These are phyloP conservation scores for Apiospora saccharicola DNA, from an alignment of 2,329 filamentous ascomycete genomes.

Conservation along the genomic window DNA sequence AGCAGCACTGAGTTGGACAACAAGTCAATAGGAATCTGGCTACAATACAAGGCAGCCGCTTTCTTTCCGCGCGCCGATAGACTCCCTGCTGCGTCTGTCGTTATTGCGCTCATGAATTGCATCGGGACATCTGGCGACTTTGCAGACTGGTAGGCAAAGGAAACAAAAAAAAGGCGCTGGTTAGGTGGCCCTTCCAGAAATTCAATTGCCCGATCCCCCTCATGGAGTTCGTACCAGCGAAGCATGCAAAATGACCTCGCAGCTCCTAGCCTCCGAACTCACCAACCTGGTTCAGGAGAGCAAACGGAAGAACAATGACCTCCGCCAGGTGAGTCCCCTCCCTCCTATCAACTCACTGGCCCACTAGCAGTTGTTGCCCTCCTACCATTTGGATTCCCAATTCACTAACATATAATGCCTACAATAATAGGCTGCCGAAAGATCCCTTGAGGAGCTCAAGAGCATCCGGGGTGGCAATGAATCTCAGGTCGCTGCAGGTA, in stretches of 20 bases:
- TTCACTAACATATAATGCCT: slow-evolving; percentile 14
- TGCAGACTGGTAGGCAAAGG: slow-evolving; percentile 8
- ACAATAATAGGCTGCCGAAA: slow-evolving; percentile 78
- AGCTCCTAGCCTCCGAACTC: slow-evolving; percentile 88
- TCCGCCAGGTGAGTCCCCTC: slow-evolving; percentile 71
- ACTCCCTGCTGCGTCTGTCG: background rate
- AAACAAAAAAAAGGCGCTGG: background rate
- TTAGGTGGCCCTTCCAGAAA: background rate
- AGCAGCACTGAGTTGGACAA: background rate
- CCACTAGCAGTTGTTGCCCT: background rate
- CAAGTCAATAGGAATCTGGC: background rate
- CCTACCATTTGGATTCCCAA: background rate
- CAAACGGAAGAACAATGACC: slow-evolving; percentile 90
- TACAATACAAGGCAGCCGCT: background rate
- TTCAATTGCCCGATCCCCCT: background rate
- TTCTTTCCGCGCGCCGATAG: background rate
- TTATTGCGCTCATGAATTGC: background rate
- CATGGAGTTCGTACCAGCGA: slow-evolving; percentile 5
- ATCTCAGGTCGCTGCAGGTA: slow-evolving; percentile 75
- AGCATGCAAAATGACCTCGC: slow-evolving; percentile 77
- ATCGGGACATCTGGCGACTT: background rate
- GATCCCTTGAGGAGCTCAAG: slow-evolving; percentile 89
- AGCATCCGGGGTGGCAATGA: slow-evolving; percentile 77
- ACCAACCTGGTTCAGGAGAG: slow-evolving; percentile 93
- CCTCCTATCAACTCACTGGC: background rate